Evolutionary conservation across 768 basidiomycete species (phyloP).

Genomic region (Lactarius sp.): DNA sequence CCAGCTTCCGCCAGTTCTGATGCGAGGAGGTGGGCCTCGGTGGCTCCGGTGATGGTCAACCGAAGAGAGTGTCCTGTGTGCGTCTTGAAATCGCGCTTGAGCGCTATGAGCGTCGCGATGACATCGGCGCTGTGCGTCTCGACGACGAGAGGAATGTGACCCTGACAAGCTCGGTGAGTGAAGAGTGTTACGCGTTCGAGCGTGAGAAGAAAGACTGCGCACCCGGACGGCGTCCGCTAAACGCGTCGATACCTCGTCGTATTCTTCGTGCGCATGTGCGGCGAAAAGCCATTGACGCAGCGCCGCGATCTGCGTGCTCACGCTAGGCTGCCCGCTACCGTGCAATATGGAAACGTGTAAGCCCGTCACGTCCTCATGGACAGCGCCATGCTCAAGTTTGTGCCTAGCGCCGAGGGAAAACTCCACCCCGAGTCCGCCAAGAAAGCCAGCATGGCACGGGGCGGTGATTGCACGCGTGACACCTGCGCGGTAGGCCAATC

Average conservation of each 20-base stretch:
- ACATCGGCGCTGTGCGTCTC: constrained; percentile 74
- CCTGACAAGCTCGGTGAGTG: constrained; percentile 35
- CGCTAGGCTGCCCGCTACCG: constrained; percentile 40
- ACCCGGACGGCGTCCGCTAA: constrained; percentile 37
- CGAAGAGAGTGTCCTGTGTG: constrained; percentile 41
- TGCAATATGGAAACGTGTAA: constrained; percentile 40
- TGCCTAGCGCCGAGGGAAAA: constrained; percentile 40
- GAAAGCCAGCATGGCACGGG: constrained; percentile 51
- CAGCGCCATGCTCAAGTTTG: constrained; percentile 38
- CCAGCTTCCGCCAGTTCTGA: constrained; percentile 44
- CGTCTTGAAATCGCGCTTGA: constrained; percentile 61
- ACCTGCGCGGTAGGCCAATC: constrained; percentile 70
- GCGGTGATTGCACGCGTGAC: constrained; percentile 65
- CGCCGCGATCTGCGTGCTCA: constrained; percentile 74
- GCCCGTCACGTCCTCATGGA: constrained; percentile 42
- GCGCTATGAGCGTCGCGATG: constrained; percentile 67
- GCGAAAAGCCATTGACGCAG: constrained; percentile 58
- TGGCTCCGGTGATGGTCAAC: constrained; percentile 57
- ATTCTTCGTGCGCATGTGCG: constrained; percentile 30
- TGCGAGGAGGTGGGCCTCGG: constrained; percentile 67
- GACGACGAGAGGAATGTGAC: constrained; percentile 68
- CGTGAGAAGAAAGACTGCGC: background rate
- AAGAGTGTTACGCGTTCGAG: background rate
- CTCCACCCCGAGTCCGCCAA: constrained; percentile 50
- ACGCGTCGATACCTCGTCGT: constrained; percentile 29